Conservation (phyloP, 2,329 filamentous ascomycete species). For the Graphilbum sp. region DNA sequence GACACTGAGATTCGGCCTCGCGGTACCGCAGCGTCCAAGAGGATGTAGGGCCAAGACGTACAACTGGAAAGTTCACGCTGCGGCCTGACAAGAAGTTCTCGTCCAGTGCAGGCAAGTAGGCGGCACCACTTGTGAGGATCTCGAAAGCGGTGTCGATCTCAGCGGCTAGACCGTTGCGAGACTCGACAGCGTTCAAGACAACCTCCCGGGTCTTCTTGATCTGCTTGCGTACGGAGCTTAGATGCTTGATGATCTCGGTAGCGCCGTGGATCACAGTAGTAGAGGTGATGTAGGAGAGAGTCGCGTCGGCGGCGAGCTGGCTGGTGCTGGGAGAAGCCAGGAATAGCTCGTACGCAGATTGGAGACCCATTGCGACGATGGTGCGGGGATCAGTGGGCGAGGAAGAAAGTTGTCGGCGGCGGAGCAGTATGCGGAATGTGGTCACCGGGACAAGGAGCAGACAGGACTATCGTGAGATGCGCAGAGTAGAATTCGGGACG, state of each 20-base stretch:
- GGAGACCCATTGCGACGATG: conserved; percentile 25
- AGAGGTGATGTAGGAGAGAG: conserved; percentile 80
- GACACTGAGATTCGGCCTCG: too few relatives aligned
- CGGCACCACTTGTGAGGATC: conserved; percentile 65
- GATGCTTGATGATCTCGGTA: conserved; percentile 67
- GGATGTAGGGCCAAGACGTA: too few relatives aligned
- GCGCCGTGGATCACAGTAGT: conserved; percentile 56
- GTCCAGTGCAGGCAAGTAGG: conserved; percentile 76
- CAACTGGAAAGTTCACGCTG: conserved; percentile 62
- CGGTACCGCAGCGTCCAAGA: too few relatives aligned
- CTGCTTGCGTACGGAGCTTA: conserved; percentile 52
- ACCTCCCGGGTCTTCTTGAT: conserved; percentile 74
- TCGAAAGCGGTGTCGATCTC: conserved; percentile 74
- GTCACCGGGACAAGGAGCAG: too few relatives aligned
- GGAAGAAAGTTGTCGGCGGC: too few relatives aligned
- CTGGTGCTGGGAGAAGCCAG: conserved; percentile 48
- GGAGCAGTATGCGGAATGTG: too few relatives aligned
- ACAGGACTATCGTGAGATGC: too few relatives aligned
- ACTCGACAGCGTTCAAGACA: conserved; percentile 58
- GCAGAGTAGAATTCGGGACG: too few relatives aligned
- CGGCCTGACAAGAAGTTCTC: conserved; percentile 87
- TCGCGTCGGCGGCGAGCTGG: conserved; percentile 46
- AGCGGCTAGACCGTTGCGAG: conserved; percentile 48
- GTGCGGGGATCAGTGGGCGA: background rate
- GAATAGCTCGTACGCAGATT: conserved; percentile 53